phyloP scores from a whole-genome alignment of 345 rosid species.

The Moricandia moricandioides region DNA sequence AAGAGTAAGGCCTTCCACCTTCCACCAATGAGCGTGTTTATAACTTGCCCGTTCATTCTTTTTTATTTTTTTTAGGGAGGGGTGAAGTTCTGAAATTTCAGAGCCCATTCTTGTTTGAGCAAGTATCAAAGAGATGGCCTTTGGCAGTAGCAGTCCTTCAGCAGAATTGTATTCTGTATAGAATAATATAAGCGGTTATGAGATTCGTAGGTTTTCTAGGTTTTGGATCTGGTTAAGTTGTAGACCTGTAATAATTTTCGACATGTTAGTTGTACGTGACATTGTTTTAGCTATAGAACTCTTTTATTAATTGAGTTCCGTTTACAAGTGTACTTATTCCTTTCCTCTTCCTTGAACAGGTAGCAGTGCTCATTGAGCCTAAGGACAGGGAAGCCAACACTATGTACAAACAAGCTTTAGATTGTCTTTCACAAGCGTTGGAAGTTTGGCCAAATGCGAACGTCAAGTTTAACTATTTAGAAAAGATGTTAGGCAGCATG shows the following conservation, averaged over 20 bases:
- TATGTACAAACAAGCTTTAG: conserved; percentile 91
- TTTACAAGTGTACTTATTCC: conserved; percentile 18
- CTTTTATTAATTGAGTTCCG: conserved; percentile 1
- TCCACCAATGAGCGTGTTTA: background rate
- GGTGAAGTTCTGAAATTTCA: background rate
- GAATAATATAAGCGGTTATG: background rate
- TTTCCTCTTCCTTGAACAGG: conserved; percentile 48
- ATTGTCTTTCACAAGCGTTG: conserved; percentile 87
- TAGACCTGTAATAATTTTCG: background rate
- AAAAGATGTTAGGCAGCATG: conserved; percentile 77
- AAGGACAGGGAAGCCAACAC: conserved; percentile 88
- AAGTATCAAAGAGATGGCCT: background rate
- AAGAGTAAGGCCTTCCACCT: conserved; percentile 53
- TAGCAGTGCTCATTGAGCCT: conserved; percentile 91
- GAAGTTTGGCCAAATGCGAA: conserved; percentile 98
- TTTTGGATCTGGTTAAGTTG: background rate
- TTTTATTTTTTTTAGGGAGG: background rate
- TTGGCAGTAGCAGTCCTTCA: background rate
- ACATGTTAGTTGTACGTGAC: background rate
- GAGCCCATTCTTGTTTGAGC: background rate
- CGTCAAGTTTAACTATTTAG: conserved; percentile 91
- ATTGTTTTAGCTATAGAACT: background rate
- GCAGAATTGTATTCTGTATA: background rate
- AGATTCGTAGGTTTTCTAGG: background rate
- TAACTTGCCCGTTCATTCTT: background rate